A percentile compares a stretch with the other conserved stretches of the same genome.
These are phyloP conservation scores for Chenopodium suecicum DNA, from an alignment of 148 eudicot species.

Conservation along the genomic window DNA sequence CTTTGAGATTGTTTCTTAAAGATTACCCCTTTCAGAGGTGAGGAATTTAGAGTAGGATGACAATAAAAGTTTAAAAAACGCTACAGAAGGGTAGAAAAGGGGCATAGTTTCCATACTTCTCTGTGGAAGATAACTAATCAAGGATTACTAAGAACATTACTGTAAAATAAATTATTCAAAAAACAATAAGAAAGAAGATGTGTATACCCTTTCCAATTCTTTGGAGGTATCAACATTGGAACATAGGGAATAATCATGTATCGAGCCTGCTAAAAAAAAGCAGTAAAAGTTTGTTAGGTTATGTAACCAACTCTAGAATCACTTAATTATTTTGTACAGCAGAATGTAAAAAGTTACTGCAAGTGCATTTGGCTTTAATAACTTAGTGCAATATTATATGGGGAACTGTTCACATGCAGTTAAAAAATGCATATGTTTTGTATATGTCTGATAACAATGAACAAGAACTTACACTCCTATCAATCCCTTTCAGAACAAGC, in stretches of 20 bases:
- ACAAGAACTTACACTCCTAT: slow-evolving; percentile 62
- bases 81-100: neutral
- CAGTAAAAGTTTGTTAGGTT: slow-evolving; percentile 15
- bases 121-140: neutral
- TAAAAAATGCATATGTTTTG: neutral
- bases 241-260: slow-evolving; percentile 78
- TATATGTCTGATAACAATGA: neutral
- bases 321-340: neutral
- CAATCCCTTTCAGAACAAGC: slow-evolving; percentile 66
- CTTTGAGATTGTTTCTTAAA: neutral
- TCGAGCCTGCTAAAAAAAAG: slow-evolving; percentile 52
- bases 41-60: neutral
- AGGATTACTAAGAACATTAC: neutral
- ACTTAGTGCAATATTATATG: neutral
- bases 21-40: neutral
- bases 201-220: slow-evolving; percentile 77
- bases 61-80: neutral
- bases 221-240: slow-evolving; percentile 94
- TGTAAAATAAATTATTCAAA: no score
- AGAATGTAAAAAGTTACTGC: neutral
- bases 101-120: neutral
- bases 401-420: neutral
- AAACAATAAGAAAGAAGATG: neutral
- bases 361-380: neutral
- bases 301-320: neutral